Conservation (phyloP, 202 grass and related monocot species). For the Cymbopogon flexuosus region DNA sequence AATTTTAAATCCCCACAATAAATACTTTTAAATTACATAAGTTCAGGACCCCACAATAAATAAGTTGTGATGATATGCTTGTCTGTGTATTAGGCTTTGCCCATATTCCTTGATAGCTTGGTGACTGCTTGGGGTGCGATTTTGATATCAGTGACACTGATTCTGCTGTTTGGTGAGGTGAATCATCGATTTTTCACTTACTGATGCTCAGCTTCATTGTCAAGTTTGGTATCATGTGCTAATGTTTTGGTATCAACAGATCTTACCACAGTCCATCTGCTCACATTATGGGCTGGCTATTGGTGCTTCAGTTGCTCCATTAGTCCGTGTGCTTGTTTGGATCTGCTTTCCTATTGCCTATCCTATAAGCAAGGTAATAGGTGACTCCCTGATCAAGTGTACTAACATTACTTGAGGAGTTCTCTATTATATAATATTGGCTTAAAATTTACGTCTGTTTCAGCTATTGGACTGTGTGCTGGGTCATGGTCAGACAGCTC, state of each 20-base stretch:
- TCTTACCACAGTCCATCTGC: constrained; percentile 80
- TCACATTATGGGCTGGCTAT: constrained; percentile 80
- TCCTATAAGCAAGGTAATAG: constrained; percentile 87
- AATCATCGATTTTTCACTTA: background rate
- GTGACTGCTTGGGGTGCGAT: constrained; percentile 87
- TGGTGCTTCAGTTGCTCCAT: constrained; percentile 68
- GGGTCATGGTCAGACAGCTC: constrained; percentile 70
- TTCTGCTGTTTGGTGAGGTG: constrained; percentile 92
- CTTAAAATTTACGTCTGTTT: constrained; percentile 31
- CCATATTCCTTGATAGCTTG: constrained; percentile 94
- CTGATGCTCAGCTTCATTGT: constrained; percentile 1
- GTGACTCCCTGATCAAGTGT: too few relatives aligned
- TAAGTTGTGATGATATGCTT: constrained; percentile 21
- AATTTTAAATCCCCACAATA: background rate
- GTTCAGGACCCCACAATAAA: background rate
- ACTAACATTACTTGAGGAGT: background rate
- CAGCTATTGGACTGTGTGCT: constrained; percentile 77
- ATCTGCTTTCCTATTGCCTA: constrained; percentile 88
- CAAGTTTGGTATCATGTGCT: constrained; percentile 7
- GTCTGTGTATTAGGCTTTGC: constrained; percentile 52
- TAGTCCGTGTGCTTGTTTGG: constrained; percentile 80
- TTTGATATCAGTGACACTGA: constrained; percentile 89
- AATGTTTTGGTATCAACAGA: constrained; percentile 47
- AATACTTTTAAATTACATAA: background rate
- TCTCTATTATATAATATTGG: background rate